Conservation (phyloP, 306 rosid genomes). For the Prunus mongolica region DNA sequence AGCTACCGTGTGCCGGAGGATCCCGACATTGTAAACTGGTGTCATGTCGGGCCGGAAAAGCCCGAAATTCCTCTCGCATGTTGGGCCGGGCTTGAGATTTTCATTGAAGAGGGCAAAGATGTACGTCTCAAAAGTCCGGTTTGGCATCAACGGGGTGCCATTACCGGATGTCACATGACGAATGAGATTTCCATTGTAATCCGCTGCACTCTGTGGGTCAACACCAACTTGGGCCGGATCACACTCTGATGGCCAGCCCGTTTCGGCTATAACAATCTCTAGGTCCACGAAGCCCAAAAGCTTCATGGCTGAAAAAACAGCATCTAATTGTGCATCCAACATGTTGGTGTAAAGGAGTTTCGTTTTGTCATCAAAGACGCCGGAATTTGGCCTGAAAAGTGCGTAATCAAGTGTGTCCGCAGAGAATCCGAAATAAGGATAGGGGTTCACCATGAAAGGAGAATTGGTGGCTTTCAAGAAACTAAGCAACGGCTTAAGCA, state of each 20-base stretch:
- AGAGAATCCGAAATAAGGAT: slow-evolving; percentile 60
- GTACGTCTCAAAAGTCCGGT: slow-evolving; percentile 65
- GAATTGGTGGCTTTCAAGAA: slow-evolving; percentile 55
- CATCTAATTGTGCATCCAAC: slow-evolving; percentile 82
- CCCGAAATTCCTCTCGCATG: slow-evolving; percentile 63
- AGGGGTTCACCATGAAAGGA: slow-evolving; percentile 73
- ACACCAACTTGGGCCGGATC: slow-evolving; percentile 50
- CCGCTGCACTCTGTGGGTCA: slow-evolving; percentile 37
- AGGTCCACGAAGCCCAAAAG: slow-evolving; percentile 53
- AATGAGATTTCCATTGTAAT: slow-evolving; percentile 55
- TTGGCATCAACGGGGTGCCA: slow-evolving; percentile 76
- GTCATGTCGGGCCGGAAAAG: slow-evolving; percentile 58
- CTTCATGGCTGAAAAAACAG: slow-evolving; percentile 55
- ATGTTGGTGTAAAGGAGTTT: slow-evolving; percentile 51
- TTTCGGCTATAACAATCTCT: slow-evolving; percentile 62
- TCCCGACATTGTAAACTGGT: slow-evolving; percentile 44
- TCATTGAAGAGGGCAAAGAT: slow-evolving; percentile 69
- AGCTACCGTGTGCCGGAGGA: slow-evolving; percentile 44
- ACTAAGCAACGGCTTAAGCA: slow-evolving; percentile 61
- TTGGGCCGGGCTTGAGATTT: slow-evolving; percentile 69
- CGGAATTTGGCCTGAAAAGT: slow-evolving; percentile 48
- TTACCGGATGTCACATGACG: slow-evolving; percentile 47
- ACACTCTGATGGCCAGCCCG: slow-evolving; percentile 65
- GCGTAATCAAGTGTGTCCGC: slow-evolving; percentile 48
- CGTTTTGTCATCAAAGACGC: slow-evolving; percentile 45